Evolutionary conservation across 1,284 basidiomycete species (phyloP).

Genomic region (Lentinula novae-zelandiae): DNA sequence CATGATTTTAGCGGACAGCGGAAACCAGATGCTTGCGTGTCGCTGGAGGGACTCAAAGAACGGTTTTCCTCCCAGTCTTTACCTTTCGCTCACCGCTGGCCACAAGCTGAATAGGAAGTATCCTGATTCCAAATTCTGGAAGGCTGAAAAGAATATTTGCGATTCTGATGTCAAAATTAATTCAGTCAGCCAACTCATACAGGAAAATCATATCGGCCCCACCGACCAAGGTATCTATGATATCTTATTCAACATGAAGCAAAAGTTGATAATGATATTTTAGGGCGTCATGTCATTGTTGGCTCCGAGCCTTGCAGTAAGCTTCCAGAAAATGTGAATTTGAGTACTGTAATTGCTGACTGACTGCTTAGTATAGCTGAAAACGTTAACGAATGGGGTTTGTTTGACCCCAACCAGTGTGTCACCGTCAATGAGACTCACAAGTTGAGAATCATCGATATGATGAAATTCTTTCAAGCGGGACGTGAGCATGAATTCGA

Average conservation of each 20-base stretch:
- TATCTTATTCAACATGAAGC: background rate
- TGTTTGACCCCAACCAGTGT: background rate
- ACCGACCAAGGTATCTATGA: background rate
- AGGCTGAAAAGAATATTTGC: background rate
- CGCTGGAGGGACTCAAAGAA: background rate
- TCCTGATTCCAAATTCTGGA: background rate
- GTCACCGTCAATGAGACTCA: background rate
- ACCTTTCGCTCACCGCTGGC: background rate
- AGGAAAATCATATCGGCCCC: background rate
- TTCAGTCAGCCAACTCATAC: background rate
- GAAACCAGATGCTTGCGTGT: background rate
- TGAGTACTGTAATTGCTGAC: background rate
- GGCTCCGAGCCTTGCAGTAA: constrained; percentile 3
- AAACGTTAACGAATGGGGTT: background rate
- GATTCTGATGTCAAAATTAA: background rate
- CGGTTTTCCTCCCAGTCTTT: background rate
- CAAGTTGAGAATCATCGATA: background rate
- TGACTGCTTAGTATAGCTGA: background rate
- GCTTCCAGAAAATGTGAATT: background rate
- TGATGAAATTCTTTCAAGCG: background rate
- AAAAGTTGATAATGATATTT: background rate
- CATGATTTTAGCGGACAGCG: background rate
- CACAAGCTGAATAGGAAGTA: background rate
- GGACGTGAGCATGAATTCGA: background rate
- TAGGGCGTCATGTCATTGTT: background rate